A percentile compares a stretch with the other conserved stretches of the same genome.
Evolutionary conservation across 2,329 filamentous ascomycete genomes (phyloP).

Genomic region (Colletotrichum truncatum): DNA sequence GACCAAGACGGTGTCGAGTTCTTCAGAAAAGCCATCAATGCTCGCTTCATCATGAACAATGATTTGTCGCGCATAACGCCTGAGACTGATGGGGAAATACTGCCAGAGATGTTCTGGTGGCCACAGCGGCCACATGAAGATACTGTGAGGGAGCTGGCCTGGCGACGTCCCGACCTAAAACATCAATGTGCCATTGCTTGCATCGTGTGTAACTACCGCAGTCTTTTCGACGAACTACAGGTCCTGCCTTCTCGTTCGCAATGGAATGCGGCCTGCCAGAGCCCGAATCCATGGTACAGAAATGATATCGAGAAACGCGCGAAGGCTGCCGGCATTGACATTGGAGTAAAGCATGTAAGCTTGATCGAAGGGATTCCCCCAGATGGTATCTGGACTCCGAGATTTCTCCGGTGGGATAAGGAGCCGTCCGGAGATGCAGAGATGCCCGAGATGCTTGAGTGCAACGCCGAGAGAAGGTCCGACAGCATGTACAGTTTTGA

Average conservation of each 20-base stretch:
- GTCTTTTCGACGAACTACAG: background rate
- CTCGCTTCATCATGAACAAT: too few species aligned
- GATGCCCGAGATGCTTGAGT: too few species aligned
- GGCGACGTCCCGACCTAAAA: background rate
- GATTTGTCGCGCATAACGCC: slow-evolving; percentile 42
- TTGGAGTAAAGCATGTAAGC: too few species aligned
- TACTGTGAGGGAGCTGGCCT: background rate
- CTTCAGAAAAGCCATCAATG: slow-evolving; percentile 33
- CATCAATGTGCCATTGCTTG: background rate
- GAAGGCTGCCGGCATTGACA: background rate
- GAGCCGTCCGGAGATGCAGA: background rate
- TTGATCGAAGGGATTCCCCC: background rate
- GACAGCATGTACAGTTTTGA: too few species aligned
- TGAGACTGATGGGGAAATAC: background rate
- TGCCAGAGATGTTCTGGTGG: background rate
- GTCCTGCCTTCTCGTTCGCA: background rate
- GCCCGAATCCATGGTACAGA: background rate
- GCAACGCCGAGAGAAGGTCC: too few species aligned
- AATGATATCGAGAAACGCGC: background rate
- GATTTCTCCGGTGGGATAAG: background rate
- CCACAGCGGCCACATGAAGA: background rate
- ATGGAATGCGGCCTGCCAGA: background rate
- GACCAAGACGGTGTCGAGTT: accelerated
- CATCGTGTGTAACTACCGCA: background rate
- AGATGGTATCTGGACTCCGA: background rate